A percentile compares a stretch with the other conserved stretches of the same genome.
phyloP scores from a whole-genome alignment of 1,139 yeast genomes.

The Geotrichum carabidarum region DNA sequence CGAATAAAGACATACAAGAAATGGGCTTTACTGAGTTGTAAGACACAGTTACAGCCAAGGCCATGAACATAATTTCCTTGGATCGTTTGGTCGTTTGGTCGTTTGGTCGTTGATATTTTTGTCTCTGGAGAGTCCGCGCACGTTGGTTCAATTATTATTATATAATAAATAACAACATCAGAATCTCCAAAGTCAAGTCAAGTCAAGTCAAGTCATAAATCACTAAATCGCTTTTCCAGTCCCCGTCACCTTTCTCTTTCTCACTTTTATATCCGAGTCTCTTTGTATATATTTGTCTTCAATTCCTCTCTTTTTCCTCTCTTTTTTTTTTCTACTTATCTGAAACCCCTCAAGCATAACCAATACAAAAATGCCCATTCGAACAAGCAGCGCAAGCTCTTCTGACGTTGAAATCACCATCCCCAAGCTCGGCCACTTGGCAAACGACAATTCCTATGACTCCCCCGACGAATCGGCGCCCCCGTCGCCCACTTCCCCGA shows the following conservation, averaged over 20 bases:
- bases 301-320: not conserved
- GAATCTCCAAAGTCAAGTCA: too few species aligned
- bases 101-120: too few species aligned
- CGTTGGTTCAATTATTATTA: too few species aligned
- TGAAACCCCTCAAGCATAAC: not conserved
- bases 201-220: too few species aligned
- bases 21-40: too few species aligned
- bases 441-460: conserved; percentile 14
- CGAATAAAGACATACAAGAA: too few species aligned
- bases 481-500: too few species aligned
- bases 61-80: too few species aligned
- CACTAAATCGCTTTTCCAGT: not conserved
- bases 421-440: conserved; percentile 15
- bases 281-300: not conserved
- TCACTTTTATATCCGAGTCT: not conserved
- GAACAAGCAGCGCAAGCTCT: not conserved
- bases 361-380: not conserved
- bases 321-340: not conserved
- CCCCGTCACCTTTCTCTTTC: not conserved
- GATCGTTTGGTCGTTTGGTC: too few species aligned
- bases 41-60: too few species aligned
- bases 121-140: too few species aligned
- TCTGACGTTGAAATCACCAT: conserved; percentile 1
- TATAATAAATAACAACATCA: too few species aligned
- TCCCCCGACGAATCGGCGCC: not conserved